These are phyloP conservation scores for Hordeum vulgare DNA, from an alignment of 176 grass and related monocot species.

Conservation along the genomic window DNA sequence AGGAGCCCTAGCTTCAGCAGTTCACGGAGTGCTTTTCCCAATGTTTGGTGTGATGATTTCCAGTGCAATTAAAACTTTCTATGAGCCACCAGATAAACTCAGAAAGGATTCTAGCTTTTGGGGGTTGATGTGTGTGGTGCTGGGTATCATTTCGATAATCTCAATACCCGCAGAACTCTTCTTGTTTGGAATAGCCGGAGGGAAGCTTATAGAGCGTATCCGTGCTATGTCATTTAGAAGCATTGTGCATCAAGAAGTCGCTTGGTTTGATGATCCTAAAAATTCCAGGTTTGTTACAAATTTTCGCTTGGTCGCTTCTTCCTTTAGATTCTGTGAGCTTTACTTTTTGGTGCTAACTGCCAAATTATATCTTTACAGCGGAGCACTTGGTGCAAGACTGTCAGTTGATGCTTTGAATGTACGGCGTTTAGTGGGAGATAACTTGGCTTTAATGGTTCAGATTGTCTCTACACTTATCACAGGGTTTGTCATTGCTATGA, in stretches of 20 bases:
- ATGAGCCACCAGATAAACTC: conserved; percentile 51
- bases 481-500: conserved; percentile 57
- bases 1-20: conserved; percentile 59
- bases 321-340: neutral
- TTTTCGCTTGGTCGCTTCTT: neutral
- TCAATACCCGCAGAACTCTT: conserved; percentile 56
- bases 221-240: conserved; percentile 60
- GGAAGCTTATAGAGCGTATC: conserved; percentile 83
- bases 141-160: conserved; percentile 49
- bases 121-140: conserved; percentile 69
- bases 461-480: conserved; percentile 33
- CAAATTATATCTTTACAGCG: conserved; percentile 39
- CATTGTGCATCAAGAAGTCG: conserved; percentile 73
- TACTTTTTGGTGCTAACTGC: conserved; percentile 6
- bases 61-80: conserved; percentile 60
- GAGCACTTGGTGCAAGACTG: conserved; percentile 58
- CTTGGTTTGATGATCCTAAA: conserved; percentile 81
- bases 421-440: conserved; percentile 75
- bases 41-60: conserved; percentile 63
- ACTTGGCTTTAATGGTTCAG: conserved; percentile 60
- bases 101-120: conserved; percentile 69
- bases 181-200: conserved; percentile 76
- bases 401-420: conserved; percentile 83
- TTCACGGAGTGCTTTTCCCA: conserved; percentile 73
- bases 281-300: conserved; percentile 63